Evolutionary conservation across 2,329 filamentous ascomycete species (phyloP), one percentile per base, ranked within the genome.

Genomic region (Apiospora sp.): DNA sequence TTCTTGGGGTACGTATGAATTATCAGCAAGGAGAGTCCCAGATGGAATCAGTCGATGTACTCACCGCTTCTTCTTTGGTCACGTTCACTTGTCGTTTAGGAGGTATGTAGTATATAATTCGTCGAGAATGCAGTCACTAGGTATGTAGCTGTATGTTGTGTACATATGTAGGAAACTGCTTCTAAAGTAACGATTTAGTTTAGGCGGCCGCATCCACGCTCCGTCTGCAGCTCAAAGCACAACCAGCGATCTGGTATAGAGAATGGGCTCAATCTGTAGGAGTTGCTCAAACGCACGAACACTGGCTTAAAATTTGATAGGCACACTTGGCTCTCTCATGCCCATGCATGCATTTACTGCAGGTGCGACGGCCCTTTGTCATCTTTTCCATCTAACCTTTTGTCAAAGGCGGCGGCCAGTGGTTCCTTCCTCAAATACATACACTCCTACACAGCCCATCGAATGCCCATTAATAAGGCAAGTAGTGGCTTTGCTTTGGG

Each of bases 271-370:
- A 3, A 27, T 27, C 49, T 6, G 14, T 27, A 24, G 27, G 27
- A 30, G 27, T 30, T 34, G 54, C 37, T 7, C 37, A 41, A 61
- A 22, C 54, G 37, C 54, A 61, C 22, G 54, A 61, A 24, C 24
- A 54, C 51, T 13, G n/a, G 24, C 51, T 54, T 54, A 24, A 30
- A 6, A 24, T 12, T 54, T 54, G 51, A 54, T 54, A 58, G 51
- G 51, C 19, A 61, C 54, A 61, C 30, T 61, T 61, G 54, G 54
- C 30, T 61, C 19, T 22, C 27, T 12, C 16, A 37, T 61, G 30
- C 30, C 54, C 30, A 30, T 68, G 34, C 64, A 44, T 68, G 64
- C 64, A 68, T 44, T 22, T 7, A 34, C 51, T 58, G 27, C 51
- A 34, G 27, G 54, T 10, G 54, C 54, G 54, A 27, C 30, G 30